Conservation (phyloP, 2,329 filamentous ascomycete genomes). For the Colletotrichum coccodes region DNA sequence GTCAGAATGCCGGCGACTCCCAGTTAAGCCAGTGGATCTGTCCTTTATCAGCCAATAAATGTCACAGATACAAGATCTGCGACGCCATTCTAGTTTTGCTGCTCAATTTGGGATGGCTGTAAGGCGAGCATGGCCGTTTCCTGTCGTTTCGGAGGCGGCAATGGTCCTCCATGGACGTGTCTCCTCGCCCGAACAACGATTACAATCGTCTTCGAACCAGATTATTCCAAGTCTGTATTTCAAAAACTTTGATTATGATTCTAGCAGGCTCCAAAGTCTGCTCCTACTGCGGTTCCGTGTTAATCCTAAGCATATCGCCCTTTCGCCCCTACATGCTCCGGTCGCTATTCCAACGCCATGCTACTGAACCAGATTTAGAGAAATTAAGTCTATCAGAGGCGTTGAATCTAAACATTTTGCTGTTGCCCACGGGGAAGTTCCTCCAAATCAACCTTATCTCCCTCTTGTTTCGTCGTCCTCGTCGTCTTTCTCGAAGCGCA, state of each 20-base stretch:
- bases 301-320: background rate
- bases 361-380: background rate
- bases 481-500: conserved; percentile 11
- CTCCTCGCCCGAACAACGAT: background rate
- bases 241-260: background rate
- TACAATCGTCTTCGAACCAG: background rate
- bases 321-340: too few species aligned
- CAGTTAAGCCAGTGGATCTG: background rate
- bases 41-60: background rate
- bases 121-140: background rate
- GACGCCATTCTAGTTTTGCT: background rate
- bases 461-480: background rate
- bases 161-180: background rate
- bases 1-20: conserved; percentile 1
- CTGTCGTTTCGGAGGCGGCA: background rate
- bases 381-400: too few species aligned
- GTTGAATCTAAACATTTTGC: background rate
- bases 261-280: background rate
- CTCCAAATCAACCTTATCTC: background rate
- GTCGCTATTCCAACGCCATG: background rate
- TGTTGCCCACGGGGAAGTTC: background rate
- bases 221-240: too few species aligned
- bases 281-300: background rate
- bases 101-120: background rate
- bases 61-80: conserved; percentile 4